phyloP scores from a whole-genome alignment of 2,329 filamentous ascomycete genomes.

The Aspergillus fumigatus region DNA sequence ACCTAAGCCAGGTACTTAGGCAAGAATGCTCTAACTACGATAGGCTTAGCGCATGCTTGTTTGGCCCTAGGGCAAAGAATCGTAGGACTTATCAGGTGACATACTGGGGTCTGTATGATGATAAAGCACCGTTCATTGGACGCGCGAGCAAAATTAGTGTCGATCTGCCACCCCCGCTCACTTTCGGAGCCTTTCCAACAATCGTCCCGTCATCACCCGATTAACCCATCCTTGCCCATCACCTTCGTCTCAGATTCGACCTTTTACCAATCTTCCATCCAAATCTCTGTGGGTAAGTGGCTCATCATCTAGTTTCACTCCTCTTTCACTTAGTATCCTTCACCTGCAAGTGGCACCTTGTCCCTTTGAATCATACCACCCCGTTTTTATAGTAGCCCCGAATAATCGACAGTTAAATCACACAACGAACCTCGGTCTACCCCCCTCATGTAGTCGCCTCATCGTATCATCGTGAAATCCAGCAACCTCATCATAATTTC shows the following conservation, averaged over 20 bases:
- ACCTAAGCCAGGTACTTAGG: constrained; percentile 4
- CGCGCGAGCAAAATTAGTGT: background rate
- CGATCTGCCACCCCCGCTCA: constrained; percentile 9
- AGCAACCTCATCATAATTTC: background rate
- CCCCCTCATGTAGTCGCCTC: background rate
- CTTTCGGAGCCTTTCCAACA: constrained; percentile 6
- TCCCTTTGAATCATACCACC: background rate
- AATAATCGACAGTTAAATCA: background rate
- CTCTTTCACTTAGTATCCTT: background rate
- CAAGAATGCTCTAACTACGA: constrained; percentile 5
- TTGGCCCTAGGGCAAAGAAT: background rate
- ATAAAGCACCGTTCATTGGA: background rate
- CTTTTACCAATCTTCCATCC: background rate
- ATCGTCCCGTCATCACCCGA: constrained; percentile 9
- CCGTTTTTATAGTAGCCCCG: background rate
- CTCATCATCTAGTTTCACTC: background rate
- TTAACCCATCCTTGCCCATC: constrained; percentile 9
- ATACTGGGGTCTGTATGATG: background rate
- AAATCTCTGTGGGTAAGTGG: background rate
- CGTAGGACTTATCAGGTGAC: background rate
- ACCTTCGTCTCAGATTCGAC: constrained; percentile 5
- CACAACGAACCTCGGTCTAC: background rate
- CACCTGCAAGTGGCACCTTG: background rate
- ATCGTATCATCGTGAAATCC: background rate
- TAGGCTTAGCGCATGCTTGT: background rate